Conservation (phyloP, 2,329 filamentous ascomycete genomes). For the Pyricularia grisea region DNA sequence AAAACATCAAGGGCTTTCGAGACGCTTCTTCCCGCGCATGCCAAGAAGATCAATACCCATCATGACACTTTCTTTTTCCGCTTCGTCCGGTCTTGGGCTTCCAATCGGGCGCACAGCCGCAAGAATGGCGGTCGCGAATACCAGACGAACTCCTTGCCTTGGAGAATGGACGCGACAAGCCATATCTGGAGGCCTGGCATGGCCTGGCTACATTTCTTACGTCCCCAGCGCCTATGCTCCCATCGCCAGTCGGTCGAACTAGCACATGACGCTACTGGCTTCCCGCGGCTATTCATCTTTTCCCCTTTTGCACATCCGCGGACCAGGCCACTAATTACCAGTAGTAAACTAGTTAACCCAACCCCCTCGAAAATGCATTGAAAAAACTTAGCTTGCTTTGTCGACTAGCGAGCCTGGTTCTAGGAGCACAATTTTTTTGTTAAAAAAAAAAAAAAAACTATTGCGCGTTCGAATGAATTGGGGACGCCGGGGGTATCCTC, state of each 20-base stretch:
- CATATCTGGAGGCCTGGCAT: not conserved
- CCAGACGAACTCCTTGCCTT: not conserved
- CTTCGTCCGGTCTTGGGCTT: not conserved
- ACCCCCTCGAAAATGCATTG: not conserved
- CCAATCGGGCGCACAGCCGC: not conserved
- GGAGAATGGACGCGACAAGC: not conserved
- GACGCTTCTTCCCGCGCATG: not conserved
- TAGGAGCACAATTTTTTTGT: too few species aligned
- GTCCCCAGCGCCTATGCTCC: not conserved
- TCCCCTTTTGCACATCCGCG: not conserved
- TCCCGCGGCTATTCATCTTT: not conserved
- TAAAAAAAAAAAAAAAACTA: not conserved
- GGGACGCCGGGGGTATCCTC: not conserved
- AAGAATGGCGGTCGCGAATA: not conserved
- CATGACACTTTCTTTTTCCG: not conserved
- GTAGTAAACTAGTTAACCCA: not conserved
- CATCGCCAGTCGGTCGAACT: not conserved
- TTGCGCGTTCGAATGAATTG: not conserved
- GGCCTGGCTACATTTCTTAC: not conserved
- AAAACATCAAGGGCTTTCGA: not conserved
- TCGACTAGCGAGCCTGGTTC: not conserved
- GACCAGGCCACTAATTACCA: not conserved
- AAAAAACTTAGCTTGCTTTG: not conserved
- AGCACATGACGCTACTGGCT: not conserved
- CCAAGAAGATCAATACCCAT: not conserved